Conservation (phyloP, 1,139 yeast genomes). For the Lodderomyces oxycetoniae region DNA sequence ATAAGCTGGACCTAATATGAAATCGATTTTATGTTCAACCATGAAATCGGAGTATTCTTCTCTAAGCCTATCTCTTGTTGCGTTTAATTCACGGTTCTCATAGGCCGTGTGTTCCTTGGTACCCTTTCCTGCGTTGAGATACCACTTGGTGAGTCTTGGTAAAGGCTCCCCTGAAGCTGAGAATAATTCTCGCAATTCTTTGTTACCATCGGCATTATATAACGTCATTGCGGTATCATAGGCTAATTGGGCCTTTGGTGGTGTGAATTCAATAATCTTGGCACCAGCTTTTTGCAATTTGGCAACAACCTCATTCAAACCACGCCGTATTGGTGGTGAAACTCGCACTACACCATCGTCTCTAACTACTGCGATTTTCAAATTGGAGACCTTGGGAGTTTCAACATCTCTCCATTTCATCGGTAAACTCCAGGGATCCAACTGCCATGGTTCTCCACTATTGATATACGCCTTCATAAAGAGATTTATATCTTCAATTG, state of each 20-base stretch:
- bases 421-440: constrained; percentile 51
- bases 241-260: constrained; percentile 47
- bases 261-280: constrained; percentile 42
- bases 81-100: constrained; percentile 47
- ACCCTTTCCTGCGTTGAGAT: constrained; percentile 55
- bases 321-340: constrained; percentile 55
- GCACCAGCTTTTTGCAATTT: constrained; percentile 31
- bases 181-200: constrained; percentile 45
- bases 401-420: constrained; percentile 59
- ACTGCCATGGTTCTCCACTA: constrained; percentile 65
- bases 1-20: constrained; percentile 63
- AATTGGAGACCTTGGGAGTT: constrained; percentile 34
- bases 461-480: constrained; percentile 55
- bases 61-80: constrained; percentile 50
- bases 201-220: constrained; percentile 59
- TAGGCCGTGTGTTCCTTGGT: constrained; percentile 36
- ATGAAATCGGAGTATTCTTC: constrained; percentile 50
- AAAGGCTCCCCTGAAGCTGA: constrained; percentile 63
- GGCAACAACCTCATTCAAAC: constrained; percentile 23
- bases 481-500: constrained; percentile 59
- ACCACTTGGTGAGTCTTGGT: constrained; percentile 56
- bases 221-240: constrained; percentile 45
- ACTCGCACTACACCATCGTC: constrained; percentile 36
- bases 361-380: constrained; percentile 37
- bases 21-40: constrained; percentile 56